Conservation (phyloP, 495 filamentous ascomycete species). For the Xeromyces bisporus region DNA sequence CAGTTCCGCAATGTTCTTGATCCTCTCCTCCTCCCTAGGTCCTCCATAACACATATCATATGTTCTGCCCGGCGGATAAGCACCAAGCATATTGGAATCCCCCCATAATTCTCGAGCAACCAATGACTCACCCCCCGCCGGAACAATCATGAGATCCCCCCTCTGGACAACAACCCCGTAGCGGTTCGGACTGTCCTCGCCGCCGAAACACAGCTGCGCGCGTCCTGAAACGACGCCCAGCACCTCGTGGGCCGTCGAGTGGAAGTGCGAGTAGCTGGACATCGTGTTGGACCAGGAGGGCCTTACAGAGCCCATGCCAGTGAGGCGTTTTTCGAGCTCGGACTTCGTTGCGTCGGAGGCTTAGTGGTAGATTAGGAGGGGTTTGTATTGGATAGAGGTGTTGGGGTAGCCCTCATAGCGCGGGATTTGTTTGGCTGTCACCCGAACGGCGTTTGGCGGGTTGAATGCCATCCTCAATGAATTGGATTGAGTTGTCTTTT, state of each 20-base stretch:
- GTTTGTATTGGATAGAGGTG: constrained; percentile 44
- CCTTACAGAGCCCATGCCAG: constrained; percentile 30
- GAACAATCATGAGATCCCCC: constrained; percentile 50
- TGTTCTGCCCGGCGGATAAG: constrained; percentile 37
- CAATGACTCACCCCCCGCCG: constrained; percentile 47
- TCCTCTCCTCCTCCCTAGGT: constrained; percentile 32
- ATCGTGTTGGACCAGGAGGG: constrained; percentile 56
- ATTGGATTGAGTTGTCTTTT: no score
- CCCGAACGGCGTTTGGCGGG: constrained; percentile 17
- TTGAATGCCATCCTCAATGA: neutral
- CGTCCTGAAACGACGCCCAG: constrained; percentile 40
- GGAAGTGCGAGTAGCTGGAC: constrained; percentile 48
- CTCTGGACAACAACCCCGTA: constrained; percentile 37
- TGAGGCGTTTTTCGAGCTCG: constrained; percentile 37
- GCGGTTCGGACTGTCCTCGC: constrained; percentile 39
- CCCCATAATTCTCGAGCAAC: constrained; percentile 44
- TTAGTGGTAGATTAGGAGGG: constrained; percentile 43
- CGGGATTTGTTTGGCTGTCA: constrained; percentile 38
- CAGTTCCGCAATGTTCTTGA: constrained; percentile 26
- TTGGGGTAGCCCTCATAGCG: constrained; percentile 42
- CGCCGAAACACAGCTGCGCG: constrained; percentile 49
- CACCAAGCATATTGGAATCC: constrained; percentile 41
- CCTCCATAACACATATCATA: constrained; percentile 61
- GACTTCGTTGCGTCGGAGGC: constrained; percentile 32
- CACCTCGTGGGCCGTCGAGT: constrained; percentile 49